Evolutionary conservation across 129 eudicot species (phyloP), one percentile per base, ranked within the genome.

Genomic region (Flaveria sonorensis): DNA sequence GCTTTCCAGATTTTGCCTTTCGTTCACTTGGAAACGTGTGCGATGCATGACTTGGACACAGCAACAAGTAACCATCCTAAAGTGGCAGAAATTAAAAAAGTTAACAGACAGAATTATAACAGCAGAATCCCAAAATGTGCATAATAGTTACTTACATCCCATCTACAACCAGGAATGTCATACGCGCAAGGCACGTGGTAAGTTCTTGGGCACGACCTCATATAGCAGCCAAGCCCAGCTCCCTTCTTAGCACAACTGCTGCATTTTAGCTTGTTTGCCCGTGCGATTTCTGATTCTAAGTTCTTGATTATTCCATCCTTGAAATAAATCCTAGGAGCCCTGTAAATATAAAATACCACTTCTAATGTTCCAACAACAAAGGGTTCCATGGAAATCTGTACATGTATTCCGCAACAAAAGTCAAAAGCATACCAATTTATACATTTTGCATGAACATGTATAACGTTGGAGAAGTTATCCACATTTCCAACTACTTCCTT

Each of bases 151-250:
- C 96, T 79, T 88, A 94, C 99, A 55, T 94, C 96, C 99, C 99
- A 91, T 85, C 94, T 88, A 86, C 99, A 94, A 61, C 74, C 92
- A 39, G 43, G 69, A 36, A 80, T 64, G 57, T 84, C 72, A 65
- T 77, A 52, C 47, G 97, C 97, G 85, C 99, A 94, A 67, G 99
- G 96, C 19, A 83, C 97, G 70, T 94, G 99, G 51, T 87, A 94
- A 48, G 73, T 81, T 86, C 55, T 94, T 57, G 86, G 72, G 77
- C 99, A 94, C 23, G 90, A 75, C 72, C 66, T 86, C 73, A 67
- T 83, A 79, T 43, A 88, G 86, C 99, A 94, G 57, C 99, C 99
- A 80, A 94, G 96, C 56, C 79, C 93, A 28, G 97, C 99, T 83
- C 99, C 99, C 63, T 87, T 91, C 72, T 79, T 74, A 42, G 89